Conservation (phyloP, 768 basidiomycete genomes). For the Sporobolomyces pararoseus region DNA sequence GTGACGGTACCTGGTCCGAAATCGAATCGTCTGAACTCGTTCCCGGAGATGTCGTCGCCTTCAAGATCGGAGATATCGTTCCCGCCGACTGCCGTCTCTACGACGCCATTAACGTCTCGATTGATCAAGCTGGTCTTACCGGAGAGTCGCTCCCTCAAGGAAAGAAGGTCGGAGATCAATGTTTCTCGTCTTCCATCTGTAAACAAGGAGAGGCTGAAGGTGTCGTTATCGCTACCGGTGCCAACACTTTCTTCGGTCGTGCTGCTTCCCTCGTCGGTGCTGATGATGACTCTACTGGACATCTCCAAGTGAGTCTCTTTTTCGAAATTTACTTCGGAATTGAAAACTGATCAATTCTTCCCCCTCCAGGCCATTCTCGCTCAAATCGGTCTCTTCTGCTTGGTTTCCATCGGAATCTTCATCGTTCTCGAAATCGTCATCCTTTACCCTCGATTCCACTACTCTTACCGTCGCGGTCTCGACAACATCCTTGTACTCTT, state of each 20-base stretch:
- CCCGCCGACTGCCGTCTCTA: constrained; percentile 96
- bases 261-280: constrained; percentile 95
- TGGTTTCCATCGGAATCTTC: constrained; percentile 93
- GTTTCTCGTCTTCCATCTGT: constrained; percentile 98
- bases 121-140: constrained; percentile 96
- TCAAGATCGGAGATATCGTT: constrained; percentile 99
- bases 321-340: background rate
- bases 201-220: constrained; percentile 99
- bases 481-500: constrained; percentile 96
- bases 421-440: constrained; percentile 86
- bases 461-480: constrained; percentile 86
- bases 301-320: constrained; percentile 62
- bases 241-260: constrained; percentile 97
- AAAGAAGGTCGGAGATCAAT: constrained; percentile 93
- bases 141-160: constrained; percentile 90
- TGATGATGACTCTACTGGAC: constrained; percentile 95
- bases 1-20: constrained; percentile 76
- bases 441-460: constrained; percentile 85
- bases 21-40: constrained; percentile 86
- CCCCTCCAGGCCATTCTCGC: constrained; percentile 72
- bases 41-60: constrained; percentile 91
- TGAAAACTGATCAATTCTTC: background rate
- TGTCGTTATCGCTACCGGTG: constrained; percentile 94
- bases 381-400: constrained; percentile 95
- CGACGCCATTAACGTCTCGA: constrained; percentile 94